A percentile compares a stretch with the other conserved stretches of the same genome.
phyloP scores from a whole-genome alignment of 768 basidiomycete genomes.

The Chalciporus chontae region DNA sequence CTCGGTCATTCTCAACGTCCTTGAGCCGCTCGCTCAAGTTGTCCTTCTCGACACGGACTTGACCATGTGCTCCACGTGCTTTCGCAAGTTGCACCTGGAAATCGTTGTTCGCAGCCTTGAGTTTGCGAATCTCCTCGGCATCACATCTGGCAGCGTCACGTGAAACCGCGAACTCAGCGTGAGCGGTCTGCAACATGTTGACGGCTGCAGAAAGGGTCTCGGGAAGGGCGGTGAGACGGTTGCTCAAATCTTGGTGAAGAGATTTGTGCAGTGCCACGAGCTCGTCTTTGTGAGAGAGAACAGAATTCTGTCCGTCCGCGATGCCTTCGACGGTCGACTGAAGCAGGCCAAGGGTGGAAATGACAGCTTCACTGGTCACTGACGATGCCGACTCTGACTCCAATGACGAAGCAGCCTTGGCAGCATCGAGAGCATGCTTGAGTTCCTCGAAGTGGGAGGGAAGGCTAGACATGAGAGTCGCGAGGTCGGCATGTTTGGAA shows the following conservation, averaged over 20 bases:
- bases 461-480: conserved; percentile 42
- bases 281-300: conserved; percentile 46
- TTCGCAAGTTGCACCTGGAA: conserved; percentile 71
- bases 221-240: conserved; percentile 57
- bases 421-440: conserved; percentile 39
- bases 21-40: conserved; percentile 58
- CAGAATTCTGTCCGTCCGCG: conserved; percentile 45
- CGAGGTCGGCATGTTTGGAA: conserved; percentile 39
- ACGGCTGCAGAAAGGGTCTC: conserved; percentile 52
- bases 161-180: conserved; percentile 58
- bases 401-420: conserved; percentile 20
- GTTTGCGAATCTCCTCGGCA: conserved; percentile 63
- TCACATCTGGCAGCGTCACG: conserved; percentile 58
- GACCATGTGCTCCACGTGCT: conserved; percentile 73
- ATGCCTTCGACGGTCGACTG: conserved; percentile 50
- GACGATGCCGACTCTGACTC: conserved; percentile 14
- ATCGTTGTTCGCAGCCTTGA: conserved; percentile 53
- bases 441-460: conserved; percentile 45
- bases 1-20: conserved; percentile 61
- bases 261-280: conserved; percentile 47
- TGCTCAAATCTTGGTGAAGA: conserved; percentile 49
- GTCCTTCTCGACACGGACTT: conserved; percentile 82
- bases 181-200: conserved; percentile 53
- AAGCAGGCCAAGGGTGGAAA: conserved; percentile 41
- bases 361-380: conserved; percentile 21